Evolutionary conservation across 2,329 filamentous ascomycete genomes (phyloP), one percentile per base, ranked within the genome.

Genomic region (Nemania serpens): DNA sequence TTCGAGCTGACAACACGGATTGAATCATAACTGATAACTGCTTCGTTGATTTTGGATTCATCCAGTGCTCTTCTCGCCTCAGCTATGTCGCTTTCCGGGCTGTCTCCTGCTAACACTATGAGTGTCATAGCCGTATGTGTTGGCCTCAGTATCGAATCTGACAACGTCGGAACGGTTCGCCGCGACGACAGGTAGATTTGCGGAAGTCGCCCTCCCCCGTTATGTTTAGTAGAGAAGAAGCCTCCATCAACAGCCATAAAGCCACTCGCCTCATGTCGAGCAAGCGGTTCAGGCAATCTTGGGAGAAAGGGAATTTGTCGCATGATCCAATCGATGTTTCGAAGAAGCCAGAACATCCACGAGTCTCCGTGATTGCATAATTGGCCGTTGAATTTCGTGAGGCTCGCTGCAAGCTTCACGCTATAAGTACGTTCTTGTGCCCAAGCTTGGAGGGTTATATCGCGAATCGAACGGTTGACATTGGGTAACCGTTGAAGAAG

Each of bases 351-450:
- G 46, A 68, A 66, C 2, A 33, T 39, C 20, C 62, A 62, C 11
- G 48, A 58, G 25, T 66, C 63, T 13, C 68, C 68, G 25, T 65
- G n/a, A 18, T 70, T 70, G 50, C 68, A 70, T 22, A 69, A 42
- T 18, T 62, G 50, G n/a, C 66, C 68, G 37, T 69, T 70, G 18
- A 65, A 39, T 25, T 48, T 52, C 1, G 69, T 70, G 41, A 68
- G 17, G 7, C n/a, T 41, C 11, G 68, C 68, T 5, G 69, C 66
- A 9, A 65, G 55, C 3, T 58, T 55, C 18, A 71, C 55, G 13
- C 68, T 65, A 34, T 62, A 48, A 17, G 49, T 48, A 12, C 69
- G 65, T 55, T 71, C 69, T 25, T 47, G 43, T 13, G 63, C 58
- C 68, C 69, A 71, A 10, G 58, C 58, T 15, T 52, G 34, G 1